Conservation (phyloP, 257 asterid species). For the Voacanga thouarsii region DNA sequence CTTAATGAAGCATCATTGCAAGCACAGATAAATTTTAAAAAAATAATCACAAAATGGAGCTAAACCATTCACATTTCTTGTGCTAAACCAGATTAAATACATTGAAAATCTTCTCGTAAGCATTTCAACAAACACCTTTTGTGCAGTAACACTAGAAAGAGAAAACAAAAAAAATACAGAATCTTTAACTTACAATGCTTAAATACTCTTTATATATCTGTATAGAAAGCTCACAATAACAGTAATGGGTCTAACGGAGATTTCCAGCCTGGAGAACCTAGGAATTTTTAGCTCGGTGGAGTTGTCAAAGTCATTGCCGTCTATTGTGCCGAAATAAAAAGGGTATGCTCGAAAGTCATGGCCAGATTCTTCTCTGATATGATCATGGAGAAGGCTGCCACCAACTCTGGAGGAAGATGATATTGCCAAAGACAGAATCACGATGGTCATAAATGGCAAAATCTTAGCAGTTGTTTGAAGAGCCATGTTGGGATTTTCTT, state of each 20-base stretch:
- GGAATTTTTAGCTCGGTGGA: not conserved
- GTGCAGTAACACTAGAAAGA: not conserved
- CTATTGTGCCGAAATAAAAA: conserved; percentile 13
- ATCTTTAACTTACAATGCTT: no score
- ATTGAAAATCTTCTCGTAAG: not conserved
- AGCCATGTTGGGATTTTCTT: conserved; percentile 10
- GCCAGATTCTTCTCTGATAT: conserved; percentile 11
- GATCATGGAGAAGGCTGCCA: not conserved
- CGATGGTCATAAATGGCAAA: not conserved
- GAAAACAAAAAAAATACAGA: no score
- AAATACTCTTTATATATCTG: no score
- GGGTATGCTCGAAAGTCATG: conserved; percentile 20
- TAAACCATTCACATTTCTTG: not conserved
- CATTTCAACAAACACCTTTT: conserved; percentile 3
- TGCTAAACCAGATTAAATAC: no score
- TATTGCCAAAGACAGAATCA: conserved; percentile 15
- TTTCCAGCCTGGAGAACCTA: not conserved
- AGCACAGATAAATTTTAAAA: not conserved
- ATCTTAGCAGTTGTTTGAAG: not conserved
- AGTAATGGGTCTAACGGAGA: conserved; percentile 2
- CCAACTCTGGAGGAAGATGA: conserved; percentile 3
- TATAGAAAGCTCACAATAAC: no score
- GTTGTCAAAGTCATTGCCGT: not conserved
- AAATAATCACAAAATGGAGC: not conserved
- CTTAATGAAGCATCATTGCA: conserved; percentile 9